Conservation (phyloP, 2,329 filamentous ascomycete species). For the Neoarthrinium moseri region DNA sequence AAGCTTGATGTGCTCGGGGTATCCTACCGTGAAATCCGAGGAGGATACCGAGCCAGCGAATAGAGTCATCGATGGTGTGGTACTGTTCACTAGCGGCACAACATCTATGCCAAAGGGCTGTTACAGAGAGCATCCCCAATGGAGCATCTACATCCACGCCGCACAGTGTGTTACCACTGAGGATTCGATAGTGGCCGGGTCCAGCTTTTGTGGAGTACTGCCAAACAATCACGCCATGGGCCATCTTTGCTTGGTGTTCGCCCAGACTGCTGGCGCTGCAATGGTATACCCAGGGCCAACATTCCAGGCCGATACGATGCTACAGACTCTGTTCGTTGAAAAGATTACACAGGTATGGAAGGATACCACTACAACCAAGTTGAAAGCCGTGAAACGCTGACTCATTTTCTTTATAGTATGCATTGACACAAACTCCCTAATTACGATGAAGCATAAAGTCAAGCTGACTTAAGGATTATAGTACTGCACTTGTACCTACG, state of each 20-base stretch:
- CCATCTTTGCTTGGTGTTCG: not conserved
- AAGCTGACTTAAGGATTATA: not conserved
- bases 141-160: not conserved
- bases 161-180: not conserved
- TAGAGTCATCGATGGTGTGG: conserved; percentile 2
- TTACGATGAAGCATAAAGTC: too few relatives aligned
- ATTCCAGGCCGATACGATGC: conserved; percentile 5
- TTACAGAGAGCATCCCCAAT: not conserved
- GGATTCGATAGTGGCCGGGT: not conserved
- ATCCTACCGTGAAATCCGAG: too few relatives aligned
- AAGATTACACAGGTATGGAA: conserved; percentile 3
- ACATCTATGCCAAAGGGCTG: conserved; percentile 7
- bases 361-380: too few relatives aligned
- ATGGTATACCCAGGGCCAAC: conserved; percentile 3
- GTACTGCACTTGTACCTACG: conserved; percentile 4
- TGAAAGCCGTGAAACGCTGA: too few relatives aligned
- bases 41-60: not conserved
- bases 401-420: too few relatives aligned
- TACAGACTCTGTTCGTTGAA: conserved; percentile 2
- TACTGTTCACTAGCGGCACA: conserved; percentile 7
- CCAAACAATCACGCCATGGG: conserved; percentile 10
- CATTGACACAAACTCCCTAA: too few relatives aligned
- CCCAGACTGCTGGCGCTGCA: not conserved
- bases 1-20: not conserved
- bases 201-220: conserved; percentile 1